Percentiles rank a stretch among this genome's conserved stretches.
phyloP scores from a whole-genome alignment of 495 filamentous ascomycete species.

The Pseudomonodictys pantanalensis region DNA sequence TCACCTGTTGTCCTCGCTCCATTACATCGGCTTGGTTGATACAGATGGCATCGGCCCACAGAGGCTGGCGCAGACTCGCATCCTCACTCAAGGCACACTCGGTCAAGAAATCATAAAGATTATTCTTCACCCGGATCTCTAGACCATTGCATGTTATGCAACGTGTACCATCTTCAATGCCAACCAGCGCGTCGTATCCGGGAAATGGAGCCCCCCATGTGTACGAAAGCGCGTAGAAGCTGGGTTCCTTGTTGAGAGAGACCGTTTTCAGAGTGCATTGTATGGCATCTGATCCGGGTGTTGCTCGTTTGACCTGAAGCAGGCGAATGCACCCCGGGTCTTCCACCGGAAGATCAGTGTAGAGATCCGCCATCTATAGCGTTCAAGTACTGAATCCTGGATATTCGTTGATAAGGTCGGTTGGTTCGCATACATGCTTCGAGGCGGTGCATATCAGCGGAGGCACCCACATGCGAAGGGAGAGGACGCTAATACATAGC shows the following conservation, averaged over 20 bases:
- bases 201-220: not conserved
- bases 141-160: not conserved
- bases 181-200: not conserved
- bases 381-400: too few species aligned
- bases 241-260: not conserved
- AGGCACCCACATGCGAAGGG: too few species aligned
- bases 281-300: too few species aligned
- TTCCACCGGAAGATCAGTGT: too few species aligned
- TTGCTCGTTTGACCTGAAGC: too few species aligned
- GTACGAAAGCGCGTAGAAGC: slow-evolving; percentile 17
- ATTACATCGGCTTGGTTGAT: slow-evolving; percentile 11
- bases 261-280: not conserved
- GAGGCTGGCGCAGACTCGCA: not conserved
- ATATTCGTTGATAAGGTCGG: too few species aligned
- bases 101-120: not conserved
- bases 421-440: too few species aligned
- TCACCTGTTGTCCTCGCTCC: slow-evolving; percentile 8
- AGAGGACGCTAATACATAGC: too few species aligned
- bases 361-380: too few species aligned
- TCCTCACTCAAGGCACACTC: not conserved
- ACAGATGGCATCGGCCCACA: not conserved
- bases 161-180: not conserved
- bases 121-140: not conserved
- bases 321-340: too few species aligned
- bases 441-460: too few species aligned